Conservation (phyloP, 805 yeast species). For the Torulaspora maleeae region DNA sequence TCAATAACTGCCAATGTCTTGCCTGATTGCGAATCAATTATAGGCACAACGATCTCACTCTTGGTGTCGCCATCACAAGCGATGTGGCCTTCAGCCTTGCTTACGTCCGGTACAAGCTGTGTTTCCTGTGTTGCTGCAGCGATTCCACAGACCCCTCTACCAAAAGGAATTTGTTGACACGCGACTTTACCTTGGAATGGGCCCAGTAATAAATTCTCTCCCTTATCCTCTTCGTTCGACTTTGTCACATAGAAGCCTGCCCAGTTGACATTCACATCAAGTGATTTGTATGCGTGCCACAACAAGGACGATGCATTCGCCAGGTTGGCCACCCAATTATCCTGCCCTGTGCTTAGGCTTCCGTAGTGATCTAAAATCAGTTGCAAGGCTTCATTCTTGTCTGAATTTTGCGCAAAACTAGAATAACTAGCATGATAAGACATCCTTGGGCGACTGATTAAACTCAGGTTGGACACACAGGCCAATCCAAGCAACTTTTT, state of each 20-base stretch:
- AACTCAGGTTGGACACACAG: background rate
- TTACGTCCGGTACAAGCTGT: slow-evolving; percentile 75
- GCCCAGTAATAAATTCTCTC: slow-evolving; percentile 60
- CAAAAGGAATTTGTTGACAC: slow-evolving; percentile 74
- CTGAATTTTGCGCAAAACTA: slow-evolving; percentile 40
- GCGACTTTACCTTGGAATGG: slow-evolving; percentile 98
- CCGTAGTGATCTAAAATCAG: slow-evolving; percentile 55
- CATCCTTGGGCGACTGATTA: background rate
- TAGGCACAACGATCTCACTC: slow-evolving; percentile 91
- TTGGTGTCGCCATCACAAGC: slow-evolving; percentile 96
- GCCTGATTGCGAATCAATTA: slow-evolving; percentile 41
- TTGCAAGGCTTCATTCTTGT: slow-evolving; percentile 53
- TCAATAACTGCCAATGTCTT: slow-evolving; percentile 72
- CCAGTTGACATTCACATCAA: slow-evolving; percentile 70
- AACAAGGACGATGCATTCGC: slow-evolving; percentile 81
- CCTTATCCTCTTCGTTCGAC: slow-evolving; percentile 5
- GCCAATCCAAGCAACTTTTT: too few relatives aligned
- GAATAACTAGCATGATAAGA: slow-evolving; percentile 73
- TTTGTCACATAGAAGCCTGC: slow-evolving; percentile 78
- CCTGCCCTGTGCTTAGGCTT: slow-evolving; percentile 58
- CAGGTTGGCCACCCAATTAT: slow-evolving; percentile 85
- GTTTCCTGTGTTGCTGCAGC: slow-evolving; percentile 60
- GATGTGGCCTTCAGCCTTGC: slow-evolving; percentile 82
- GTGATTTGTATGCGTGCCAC: slow-evolving; percentile 79
- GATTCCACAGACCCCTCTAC: slow-evolving; percentile 88